Evolutionary conservation across 2,329 filamentous ascomycete genomes (phyloP).

Genomic region (Penicillium sclerotigenum): DNA sequence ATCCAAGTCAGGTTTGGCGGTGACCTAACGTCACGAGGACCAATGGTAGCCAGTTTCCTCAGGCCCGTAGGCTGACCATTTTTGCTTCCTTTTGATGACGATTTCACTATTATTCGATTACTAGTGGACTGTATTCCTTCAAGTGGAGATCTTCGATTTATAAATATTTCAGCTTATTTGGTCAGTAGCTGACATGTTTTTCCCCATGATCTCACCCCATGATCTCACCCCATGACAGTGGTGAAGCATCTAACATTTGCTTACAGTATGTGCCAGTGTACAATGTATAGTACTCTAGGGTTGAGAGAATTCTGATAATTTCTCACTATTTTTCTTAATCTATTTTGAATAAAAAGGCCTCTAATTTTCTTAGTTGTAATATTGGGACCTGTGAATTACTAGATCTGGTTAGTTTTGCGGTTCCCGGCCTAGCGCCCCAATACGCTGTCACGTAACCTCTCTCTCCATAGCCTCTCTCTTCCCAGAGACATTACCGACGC

Average conservation of each 20-base stretch:
- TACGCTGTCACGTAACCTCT: too few species aligned
- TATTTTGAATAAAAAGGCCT: neutral
- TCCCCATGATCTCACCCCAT: constrained; percentile 16
- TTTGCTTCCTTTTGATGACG: neutral
- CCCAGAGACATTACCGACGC: too few species aligned
- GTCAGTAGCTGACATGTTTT: neutral
- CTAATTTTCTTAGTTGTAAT: too few species aligned
- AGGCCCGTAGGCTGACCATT: neutral
- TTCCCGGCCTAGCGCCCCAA: too few species aligned
- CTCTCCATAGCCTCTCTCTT: too few species aligned
- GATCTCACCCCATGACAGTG: constrained; percentile 13
- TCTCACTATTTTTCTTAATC: neutral
- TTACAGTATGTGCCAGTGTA: neutral
- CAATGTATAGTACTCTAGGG: too few species aligned
- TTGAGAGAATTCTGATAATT: neutral
- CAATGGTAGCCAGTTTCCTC: constrained; percentile 12
- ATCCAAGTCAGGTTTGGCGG: constrained; percentile 14
- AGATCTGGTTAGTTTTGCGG: too few species aligned
- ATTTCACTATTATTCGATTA: neutral
- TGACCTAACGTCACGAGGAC: constrained; percentile 26
- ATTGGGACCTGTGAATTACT: too few species aligned
- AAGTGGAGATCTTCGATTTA: neutral
- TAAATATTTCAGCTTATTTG: neutral
- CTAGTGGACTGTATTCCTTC: neutral
- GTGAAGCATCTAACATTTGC: constrained; percentile 1